These are phyloP conservation scores for Linnemannia elongata DNA, from an alignment of 192 early-diverging fungal genomes.

Conservation along the genomic window DNA sequence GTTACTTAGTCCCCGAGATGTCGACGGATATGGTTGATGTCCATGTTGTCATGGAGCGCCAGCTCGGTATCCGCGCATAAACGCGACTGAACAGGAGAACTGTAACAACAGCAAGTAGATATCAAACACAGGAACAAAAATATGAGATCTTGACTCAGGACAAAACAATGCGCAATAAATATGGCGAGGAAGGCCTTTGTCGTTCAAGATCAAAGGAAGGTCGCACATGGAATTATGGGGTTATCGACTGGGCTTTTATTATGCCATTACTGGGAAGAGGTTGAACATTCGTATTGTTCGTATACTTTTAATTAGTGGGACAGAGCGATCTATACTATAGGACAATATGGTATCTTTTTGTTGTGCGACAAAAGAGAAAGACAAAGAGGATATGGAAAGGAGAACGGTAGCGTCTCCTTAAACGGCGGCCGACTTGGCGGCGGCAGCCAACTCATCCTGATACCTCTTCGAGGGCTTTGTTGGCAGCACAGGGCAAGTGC, in stretches of 20 bases:
- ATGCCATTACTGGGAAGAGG: too few species aligned
- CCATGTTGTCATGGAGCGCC: constrained; percentile 76
- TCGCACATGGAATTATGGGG: too few species aligned
- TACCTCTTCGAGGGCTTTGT: constrained; percentile 35
- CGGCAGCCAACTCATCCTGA: not conserved
- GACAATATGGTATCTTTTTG: not conserved
- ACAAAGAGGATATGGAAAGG: not conserved
- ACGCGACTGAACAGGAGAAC: not conserved
- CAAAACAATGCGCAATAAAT: too few species aligned
- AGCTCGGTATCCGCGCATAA: constrained; percentile 66
- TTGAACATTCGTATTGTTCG: too few species aligned
- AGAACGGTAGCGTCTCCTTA: not conserved
- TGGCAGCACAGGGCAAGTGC: constrained; percentile 22
- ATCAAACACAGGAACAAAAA: not conserved
- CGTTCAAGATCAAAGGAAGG: too few species aligned
- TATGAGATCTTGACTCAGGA: too few species aligned
- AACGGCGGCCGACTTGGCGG: not conserved
- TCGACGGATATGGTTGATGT: constrained; percentile 74
- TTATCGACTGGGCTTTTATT: too few species aligned
- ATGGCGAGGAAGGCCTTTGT: too few species aligned
- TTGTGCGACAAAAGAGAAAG: not conserved
- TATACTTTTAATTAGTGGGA: not conserved
- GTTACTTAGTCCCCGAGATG: constrained; percentile 64
- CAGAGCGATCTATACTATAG: not conserved
- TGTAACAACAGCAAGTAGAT: not conserved